Evolutionary conservation across 2,329 filamentous ascomycete genomes (phyloP).

Genomic region (Colletotrichum orbiculare): DNA sequence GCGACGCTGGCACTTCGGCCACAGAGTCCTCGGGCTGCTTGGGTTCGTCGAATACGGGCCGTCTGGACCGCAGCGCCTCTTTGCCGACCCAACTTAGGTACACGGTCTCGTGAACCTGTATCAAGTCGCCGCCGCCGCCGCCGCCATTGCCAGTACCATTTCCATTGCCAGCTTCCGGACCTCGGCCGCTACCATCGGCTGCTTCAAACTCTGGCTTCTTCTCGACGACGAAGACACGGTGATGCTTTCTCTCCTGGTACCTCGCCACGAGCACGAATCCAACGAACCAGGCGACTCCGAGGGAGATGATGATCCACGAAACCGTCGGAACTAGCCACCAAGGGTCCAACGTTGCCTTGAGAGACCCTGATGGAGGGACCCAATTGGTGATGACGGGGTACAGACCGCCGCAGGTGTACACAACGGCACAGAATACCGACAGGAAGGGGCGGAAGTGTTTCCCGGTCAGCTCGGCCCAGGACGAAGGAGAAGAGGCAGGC

Average conservation of each 20-base stretch:
- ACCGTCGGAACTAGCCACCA: slow-evolving; percentile 48
- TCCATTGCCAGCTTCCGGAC: slow-evolving; percentile 2
- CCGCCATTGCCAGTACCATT: neutral
- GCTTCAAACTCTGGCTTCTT: slow-evolving; percentile 48
- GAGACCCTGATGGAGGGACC: slow-evolving; percentile 41
- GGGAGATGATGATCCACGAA: slow-evolving; percentile 44
- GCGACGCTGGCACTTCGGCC: slow-evolving; percentile 18
- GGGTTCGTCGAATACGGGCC: slow-evolving; percentile 20
- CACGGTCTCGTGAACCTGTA: slow-evolving; percentile 51
- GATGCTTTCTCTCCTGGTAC: slow-evolving; percentile 43
- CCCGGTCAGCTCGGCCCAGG: slow-evolving; percentile 48
- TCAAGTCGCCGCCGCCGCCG: slow-evolving; percentile 41
- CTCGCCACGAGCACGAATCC: slow-evolving; percentile 47
- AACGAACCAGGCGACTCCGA: slow-evolving; percentile 47
- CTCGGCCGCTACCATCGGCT: slow-evolving; percentile 37
- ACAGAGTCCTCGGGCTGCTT: slow-evolving; percentile 16
- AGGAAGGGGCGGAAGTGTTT: slow-evolving; percentile 44
- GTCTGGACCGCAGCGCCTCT: slow-evolving; percentile 40
- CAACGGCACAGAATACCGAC: slow-evolving; percentile 44
- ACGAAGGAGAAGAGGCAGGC: slow-evolving; percentile 32
- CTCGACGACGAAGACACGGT: slow-evolving; percentile 48
- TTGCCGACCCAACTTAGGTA: slow-evolving; percentile 48
- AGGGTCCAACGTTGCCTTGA: neutral
- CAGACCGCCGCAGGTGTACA: slow-evolving; percentile 47
- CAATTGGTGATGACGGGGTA: slow-evolving; percentile 48